These are phyloP conservation scores for Achaetomium macrosporum DNA, from an alignment of 2,329 filamentous ascomycete genomes.

Conservation along the genomic window DNA sequence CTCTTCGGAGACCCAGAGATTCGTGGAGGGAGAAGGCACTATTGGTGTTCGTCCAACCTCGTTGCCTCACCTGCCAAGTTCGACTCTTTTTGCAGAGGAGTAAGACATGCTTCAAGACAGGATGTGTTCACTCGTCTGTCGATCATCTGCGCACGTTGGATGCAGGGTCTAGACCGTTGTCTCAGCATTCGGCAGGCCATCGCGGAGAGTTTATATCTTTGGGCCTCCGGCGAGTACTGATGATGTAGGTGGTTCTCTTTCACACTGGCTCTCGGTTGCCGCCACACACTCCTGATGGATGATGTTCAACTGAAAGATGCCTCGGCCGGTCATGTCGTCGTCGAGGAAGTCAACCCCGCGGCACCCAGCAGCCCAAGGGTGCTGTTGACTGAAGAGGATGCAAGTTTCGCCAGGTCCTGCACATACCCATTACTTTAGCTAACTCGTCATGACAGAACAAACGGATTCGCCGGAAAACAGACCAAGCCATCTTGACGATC, in stretches of 20 bases:
- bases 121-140: too few species aligned
- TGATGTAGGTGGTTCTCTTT: background rate
- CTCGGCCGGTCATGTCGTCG: background rate
- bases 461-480: conserved; percentile 56
- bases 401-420: background rate
- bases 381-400: background rate
- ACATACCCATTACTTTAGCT: background rate
- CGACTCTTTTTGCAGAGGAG: too few species aligned
- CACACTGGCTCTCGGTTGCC: background rate
- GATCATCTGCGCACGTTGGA: too few species aligned
- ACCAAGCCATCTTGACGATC: conserved; percentile 50
- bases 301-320: background rate
- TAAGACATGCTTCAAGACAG: too few species aligned
- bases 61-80: too few species aligned
- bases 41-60: too few species aligned
- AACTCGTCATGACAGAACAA: conserved; percentile 36
- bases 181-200: too few species aligned
- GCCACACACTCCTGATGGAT: background rate
- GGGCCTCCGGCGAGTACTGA: too few species aligned
- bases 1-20: too few species aligned
- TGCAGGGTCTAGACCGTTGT: too few species aligned
- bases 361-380: background rate
- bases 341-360: background rate
- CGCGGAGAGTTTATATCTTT: too few species aligned
- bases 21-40: too few species aligned